Evolutionary conservation across 768 basidiomycete species (phyloP), one percentile per base, ranked within the genome.

Genomic region (Dacryopinax primogenitus): DNA sequence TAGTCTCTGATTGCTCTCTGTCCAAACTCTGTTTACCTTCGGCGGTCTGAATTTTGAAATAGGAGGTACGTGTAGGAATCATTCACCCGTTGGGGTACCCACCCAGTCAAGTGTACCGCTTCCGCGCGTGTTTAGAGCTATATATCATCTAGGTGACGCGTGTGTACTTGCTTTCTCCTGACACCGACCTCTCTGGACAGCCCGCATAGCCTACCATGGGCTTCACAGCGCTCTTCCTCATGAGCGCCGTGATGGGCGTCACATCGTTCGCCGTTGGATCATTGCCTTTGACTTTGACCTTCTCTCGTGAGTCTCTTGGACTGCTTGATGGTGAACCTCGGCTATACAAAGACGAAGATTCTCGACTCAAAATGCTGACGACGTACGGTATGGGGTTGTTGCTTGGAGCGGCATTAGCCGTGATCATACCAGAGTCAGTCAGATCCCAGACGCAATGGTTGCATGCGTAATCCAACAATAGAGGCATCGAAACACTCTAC

Each of bases 381-480:
- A 81, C 82, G 44, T 72, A 91, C 16, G 88, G 90, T 12, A 88
- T 88, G 47, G 94, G 94, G 12, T 77, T 97, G 12, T 80, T 98
- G 18, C 81, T 96, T 15, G 94, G 94, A 2, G 87, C 94, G 1
- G 92, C 91, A 0, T 76, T 97, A 68, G 90, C 90, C 13, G 84
- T 98, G 28, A 91, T 97, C 68, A 86, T 97, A 63, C 94, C 95
- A 36, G 94, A 96, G 88, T 93, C 75, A 73, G 88, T 85, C 64
- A 13, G 15, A 26, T 16, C n/a, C 28, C 26, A 2, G 47, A 18
- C 26, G n/a, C 28, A 4, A 13, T n/a, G n/a, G n/a, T 47, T 63
- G 51, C 36, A 6, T 9, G 34, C n/a, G 34, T 15, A 39, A 23
- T 33, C n/a, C 45, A 23, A 26, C 26, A 11, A 32, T 71, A 90